A percentile compares a stretch with the other conserved stretches of the same genome.
phyloP scores from a whole-genome alignment of 2,329 filamentous ascomycete species.

The Cladosporium sp. region DNA sequence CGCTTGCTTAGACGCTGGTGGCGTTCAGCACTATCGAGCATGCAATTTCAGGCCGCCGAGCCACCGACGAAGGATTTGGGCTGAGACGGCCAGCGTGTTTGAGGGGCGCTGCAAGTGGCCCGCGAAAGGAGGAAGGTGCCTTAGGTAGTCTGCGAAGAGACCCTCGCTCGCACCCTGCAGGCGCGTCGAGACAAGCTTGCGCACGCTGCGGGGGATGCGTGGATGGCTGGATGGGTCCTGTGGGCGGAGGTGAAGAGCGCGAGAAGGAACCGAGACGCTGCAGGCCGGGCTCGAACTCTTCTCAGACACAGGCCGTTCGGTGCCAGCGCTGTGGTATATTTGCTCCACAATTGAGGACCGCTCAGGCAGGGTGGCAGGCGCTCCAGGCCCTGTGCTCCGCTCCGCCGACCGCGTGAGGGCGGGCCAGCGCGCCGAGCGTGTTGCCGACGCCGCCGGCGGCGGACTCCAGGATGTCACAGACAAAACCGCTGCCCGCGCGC shows the following conservation, averaged over 20 bases:
- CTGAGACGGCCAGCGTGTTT: neutral
- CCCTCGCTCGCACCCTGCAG: no score
- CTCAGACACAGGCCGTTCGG: neutral
- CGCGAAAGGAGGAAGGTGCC: neutral
- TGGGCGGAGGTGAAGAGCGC: neutral
- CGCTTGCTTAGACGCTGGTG: conserved; percentile 3
- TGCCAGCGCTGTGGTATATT: neutral
- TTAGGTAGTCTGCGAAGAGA: no score
- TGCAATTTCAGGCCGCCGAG: neutral
- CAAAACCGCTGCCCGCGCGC: no score
- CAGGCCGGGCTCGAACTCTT: no score
- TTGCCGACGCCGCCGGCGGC: neutral
- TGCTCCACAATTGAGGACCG: neutral
- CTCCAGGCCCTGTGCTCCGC: neutral
- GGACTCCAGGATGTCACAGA: no score
- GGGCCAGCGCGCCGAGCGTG: neutral
- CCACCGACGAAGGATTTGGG: neutral
- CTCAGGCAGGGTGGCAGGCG: neutral
- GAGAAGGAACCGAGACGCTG: neutral
- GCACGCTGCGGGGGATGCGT: neutral
- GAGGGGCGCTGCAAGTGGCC: neutral
- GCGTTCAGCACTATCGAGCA: neutral
- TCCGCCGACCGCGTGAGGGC: neutral
- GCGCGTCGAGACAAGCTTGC: neutral
- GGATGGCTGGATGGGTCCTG: neutral